Base-by-base conservation (phyloP, 169 alveolate species). In the Neospora caninum region DNA sequence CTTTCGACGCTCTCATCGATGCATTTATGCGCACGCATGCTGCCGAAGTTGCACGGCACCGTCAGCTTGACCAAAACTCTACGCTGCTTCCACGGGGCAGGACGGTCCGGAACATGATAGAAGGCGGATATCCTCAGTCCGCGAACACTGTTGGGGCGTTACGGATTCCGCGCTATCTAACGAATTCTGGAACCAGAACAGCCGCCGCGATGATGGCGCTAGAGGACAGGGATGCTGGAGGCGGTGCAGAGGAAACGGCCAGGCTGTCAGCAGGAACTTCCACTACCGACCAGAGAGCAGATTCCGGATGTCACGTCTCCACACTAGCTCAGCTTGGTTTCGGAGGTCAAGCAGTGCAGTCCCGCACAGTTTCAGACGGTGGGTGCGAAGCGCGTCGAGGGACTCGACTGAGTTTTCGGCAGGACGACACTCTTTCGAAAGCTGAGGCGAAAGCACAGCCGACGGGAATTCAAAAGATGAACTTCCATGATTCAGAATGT, bases 1-100 rank as follows among this genome's bases (percentile, higher is more conserved):
- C 89, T 16, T 82, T 82, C 89, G 89, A 82, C 64, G 89, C 89
- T 20, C 20, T 82, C 0, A 13, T 82, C 29, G 69, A 82, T 38
- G 54, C 89, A 31, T 82, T 82, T 34, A 22, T 82, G 86, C 86
- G 39, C 86, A n/a, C 29, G 86, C 49, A n/a, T 20, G 39, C 86
- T 20, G 27, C 49, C 86, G 43, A n/a, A n/a, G 1, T n/a, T 22
- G 39, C 86, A 20, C 49, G 39, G 31, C 86, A 16, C 29, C 0
- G 45, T n/a, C 49, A 43, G 22, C 31, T 16, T 22, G n/a, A 27
- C 73, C n/a, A 16, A 27, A 0, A 16, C 73, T 16, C 34, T 27
- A 4, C 34, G 25, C 4, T 64, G n/a, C 31, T 64, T 16, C 73
- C 34, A 64, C 16, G 1, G 16, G 73, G n/a, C 4, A 29, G n/a